A percentile compares a stretch with the other conserved stretches of the same genome.
phyloP scores from a whole-genome alignment of 257 asterid genomes.

The Solanum appendiculatum region DNA sequence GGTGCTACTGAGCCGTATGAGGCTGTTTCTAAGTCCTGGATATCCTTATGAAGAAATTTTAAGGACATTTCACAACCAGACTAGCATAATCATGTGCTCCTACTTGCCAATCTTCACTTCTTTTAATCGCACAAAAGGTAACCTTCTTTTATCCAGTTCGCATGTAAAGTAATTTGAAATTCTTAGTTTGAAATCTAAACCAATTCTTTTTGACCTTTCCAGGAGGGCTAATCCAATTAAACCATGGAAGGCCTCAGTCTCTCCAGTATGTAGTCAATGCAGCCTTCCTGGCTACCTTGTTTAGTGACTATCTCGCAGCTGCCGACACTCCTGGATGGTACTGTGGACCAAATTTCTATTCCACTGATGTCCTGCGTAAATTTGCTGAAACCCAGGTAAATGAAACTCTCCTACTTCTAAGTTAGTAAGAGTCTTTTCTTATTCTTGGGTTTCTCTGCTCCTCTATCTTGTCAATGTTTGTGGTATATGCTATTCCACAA shows the following conservation, averaged over 20 bases:
- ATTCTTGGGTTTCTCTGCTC: neutral
- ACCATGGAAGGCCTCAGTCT: conserved; percentile 92
- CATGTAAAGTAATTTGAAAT: neutral
- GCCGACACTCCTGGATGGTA: conserved; percentile 97
- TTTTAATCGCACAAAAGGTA: conserved; percentile 85
- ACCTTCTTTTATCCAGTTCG: neutral
- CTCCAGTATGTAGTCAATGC: conserved; percentile 92
- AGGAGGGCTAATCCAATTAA: conserved; percentile 89
- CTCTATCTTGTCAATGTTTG: neutral
- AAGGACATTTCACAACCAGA: conserved; percentile 86
- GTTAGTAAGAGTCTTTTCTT: neutral
- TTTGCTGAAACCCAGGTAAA: conserved; percentile 87
- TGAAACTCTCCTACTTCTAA: neutral
- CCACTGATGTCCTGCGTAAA: conserved; percentile 63
- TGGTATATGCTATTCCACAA: neutral
- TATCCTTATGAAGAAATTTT: conserved; percentile 92
- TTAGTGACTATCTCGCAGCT: conserved; percentile 81
- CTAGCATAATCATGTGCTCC: conserved; percentile 88
- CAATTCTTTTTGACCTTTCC: conserved; percentile 7
- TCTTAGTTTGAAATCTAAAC: neutral
- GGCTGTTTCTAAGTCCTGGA: conserved; percentile 89
- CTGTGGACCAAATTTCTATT: conserved; percentile 91
- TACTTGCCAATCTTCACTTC: conserved; percentile 73
- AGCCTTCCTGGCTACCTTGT: conserved; percentile 79
- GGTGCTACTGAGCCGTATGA: conserved; percentile 87